Evolutionary conservation across 257 asterid species (phyloP).

Genomic region (Solanum acaule): DNA sequence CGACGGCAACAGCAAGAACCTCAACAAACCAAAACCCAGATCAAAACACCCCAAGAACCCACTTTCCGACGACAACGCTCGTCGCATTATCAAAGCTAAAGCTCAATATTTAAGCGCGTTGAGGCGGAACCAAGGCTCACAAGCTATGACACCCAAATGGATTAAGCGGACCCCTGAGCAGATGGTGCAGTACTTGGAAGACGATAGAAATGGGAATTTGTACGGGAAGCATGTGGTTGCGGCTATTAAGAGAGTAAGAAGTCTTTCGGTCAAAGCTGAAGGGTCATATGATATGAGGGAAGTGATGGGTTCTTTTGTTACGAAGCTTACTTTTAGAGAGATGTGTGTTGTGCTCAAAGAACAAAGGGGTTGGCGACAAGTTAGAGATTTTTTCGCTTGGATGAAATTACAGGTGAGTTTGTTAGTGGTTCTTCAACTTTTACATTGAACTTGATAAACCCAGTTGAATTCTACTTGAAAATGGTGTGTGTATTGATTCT

Average conservation of each 20-base stretch:
- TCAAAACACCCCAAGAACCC: slow-evolving; percentile 70
- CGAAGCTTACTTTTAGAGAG: slow-evolving; percentile 80
- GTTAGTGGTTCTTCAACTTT: background rate
- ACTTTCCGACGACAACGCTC: slow-evolving; percentile 85
- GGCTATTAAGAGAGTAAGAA: slow-evolving; percentile 76
- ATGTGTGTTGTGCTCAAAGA: slow-evolving; percentile 95
- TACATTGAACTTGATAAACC: background rate
- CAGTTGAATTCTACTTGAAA: background rate
- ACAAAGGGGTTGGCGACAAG: slow-evolving; percentile 89
- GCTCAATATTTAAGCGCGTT: slow-evolving; percentile 66
- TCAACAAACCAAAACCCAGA: slow-evolving; percentile 60
- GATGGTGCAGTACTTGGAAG: slow-evolving; percentile 81
- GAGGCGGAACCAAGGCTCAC: slow-evolving; percentile 87
- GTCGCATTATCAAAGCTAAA: slow-evolving; percentile 87
- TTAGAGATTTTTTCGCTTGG: slow-evolving; percentile 82
- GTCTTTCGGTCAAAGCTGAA: slow-evolving; percentile 47
- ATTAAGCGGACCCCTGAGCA: slow-evolving; percentile 85
- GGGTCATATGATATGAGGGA: slow-evolving; percentile 77
- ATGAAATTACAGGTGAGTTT: slow-evolving; percentile 83
- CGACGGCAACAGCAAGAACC: slow-evolving; percentile 47
- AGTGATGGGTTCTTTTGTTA: slow-evolving; percentile 74
- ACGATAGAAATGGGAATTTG: slow-evolving; percentile 79
- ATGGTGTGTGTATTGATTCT: background rate
- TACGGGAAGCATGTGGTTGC: slow-evolving; percentile 87
- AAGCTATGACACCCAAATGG: slow-evolving; percentile 83